These are phyloP conservation scores for Tilletia indica DNA, from an alignment of 1,284 basidiomycete genomes.

Conservation along the genomic window DNA sequence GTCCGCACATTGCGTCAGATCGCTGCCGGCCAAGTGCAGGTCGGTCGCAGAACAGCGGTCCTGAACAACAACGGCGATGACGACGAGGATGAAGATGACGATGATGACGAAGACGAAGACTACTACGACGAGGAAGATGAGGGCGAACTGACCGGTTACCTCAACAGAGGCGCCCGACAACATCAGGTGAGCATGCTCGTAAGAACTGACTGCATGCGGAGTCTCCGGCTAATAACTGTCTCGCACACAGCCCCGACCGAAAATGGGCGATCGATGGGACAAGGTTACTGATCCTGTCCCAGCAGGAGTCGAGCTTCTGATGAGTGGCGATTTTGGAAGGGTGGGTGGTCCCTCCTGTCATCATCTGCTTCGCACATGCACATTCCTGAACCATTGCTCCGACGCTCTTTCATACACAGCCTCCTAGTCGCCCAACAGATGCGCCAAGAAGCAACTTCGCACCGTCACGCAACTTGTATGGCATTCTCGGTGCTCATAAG, in stretches of 20 bases:
- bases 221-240: neutral
- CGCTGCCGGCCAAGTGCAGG: neutral
- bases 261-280: slow-evolving; percentile 46
- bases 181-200: neutral
- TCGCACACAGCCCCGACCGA: slow-evolving; percentile 15
- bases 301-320: slow-evolving; percentile 70
- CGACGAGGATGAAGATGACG: neutral
- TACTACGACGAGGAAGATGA: slow-evolving; percentile 27
- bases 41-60: too few relatives aligned
- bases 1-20: neutral
- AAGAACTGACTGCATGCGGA: neutral
- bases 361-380: neutral
- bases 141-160: slow-evolving; percentile 16
- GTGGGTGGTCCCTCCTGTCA: slow-evolving; percentile 26
- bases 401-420: neutral
- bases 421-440: slow-evolving; percentile 28
- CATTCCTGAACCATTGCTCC: neutral
- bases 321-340: slow-evolving; percentile 81
- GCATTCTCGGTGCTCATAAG: slow-evolving; percentile 34
- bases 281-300: slow-evolving; percentile 66
- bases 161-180: too few relatives aligned
- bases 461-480: slow-evolving; percentile 28
- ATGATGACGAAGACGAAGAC: neutral
- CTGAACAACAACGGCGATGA: slow-evolving; percentile 2
- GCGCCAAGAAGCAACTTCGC: slow-evolving; percentile 31